A percentile compares a stretch with the other conserved stretches of the same genome.
Conservation (phyloP, 2,329 filamentous ascomycete genomes). For the Phialophora tarda region DNA sequence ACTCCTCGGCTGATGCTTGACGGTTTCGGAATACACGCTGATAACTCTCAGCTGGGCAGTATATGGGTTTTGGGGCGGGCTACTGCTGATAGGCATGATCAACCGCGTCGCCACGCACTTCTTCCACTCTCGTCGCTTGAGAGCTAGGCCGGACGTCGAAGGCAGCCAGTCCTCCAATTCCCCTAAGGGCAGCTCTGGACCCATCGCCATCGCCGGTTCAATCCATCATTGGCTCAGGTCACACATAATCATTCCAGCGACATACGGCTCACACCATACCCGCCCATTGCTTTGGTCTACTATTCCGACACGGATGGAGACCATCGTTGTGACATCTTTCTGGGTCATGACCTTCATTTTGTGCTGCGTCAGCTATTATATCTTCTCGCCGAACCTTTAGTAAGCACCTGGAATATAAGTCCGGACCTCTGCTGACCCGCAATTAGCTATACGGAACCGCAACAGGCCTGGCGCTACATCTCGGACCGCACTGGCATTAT, state of each 20-base stretch:
- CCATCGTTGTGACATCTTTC: conserved; percentile 46
- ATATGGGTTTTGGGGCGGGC: conserved; percentile 50
- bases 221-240: conserved; percentile 45
- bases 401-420: conserved; percentile 40
- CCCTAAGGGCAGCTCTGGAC: conserved; percentile 9
- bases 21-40: neutral
- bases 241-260: conserved; percentile 52
- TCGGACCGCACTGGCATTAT: conserved; percentile 69
- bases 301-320: conserved; percentile 57
- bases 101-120: conserved; percentile 42
- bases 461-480: conserved; percentile 60
- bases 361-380: conserved; percentile 53
- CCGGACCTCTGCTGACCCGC: conserved; percentile 2
- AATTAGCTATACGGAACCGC: conserved; percentile 21
- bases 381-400: conserved; percentile 57
- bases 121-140: conserved; percentile 25
- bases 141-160: conserved; percentile 31
- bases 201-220: conserved; percentile 5
- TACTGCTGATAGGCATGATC: conserved; percentile 46
- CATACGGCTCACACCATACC: conserved; percentile 51
- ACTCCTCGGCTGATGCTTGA: neutral
- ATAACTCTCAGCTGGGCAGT: conserved; percentile 40
- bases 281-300: conserved; percentile 52
- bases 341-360: conserved; percentile 53
- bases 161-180: neutral